Evolutionary conservation across 495 filamentous ascomycete species (phyloP), one percentile per base, ranked within the genome.

Genomic region (Daldinia vernicosa): DNA sequence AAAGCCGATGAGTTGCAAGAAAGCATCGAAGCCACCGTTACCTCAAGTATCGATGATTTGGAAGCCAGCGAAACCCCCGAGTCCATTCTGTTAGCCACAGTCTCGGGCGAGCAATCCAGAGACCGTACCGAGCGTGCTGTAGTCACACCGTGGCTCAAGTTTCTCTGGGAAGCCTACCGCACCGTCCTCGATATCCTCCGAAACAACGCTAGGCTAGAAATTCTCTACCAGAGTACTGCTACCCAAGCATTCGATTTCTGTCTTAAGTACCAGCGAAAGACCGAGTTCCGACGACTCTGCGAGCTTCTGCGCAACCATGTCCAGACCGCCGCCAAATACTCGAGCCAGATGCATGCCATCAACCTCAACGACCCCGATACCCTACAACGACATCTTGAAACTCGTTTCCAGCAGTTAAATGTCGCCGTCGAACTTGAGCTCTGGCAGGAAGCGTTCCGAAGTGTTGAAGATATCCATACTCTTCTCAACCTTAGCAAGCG

Each of bases 151-250:
- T 99, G 96, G 95, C 88, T 99, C 71, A 99, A 99, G 84, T 99
- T 99, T 78, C 86, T 99, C 63, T 99, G 95, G 95, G 96, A 99
- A 83, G 97, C 95, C n/a, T 99, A 99, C 83, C 93, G 95, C 39
- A 99, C 95, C 59, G 95, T 99, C 39, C 87, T 99, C 72, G 95
- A 99, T 75, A 98, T 99, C 77, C 86, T 99, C 71, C 93, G 97
- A 83, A 99, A 99, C 86, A 99, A 99, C 86, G 96, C 95, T 37
- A 91, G 95, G 39, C 85, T 99, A 39, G 95, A 99, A 84, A 88
- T 97, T 39, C 96, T 98, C 86, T 99, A 99, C 82, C 95, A 99
- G 87, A 92, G 90, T 78, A 98, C 96, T 53, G 96, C 95, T 64
- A 91, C 97, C 77, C 96, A 98, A 80, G 95, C 95, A 17, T 98